Base-by-base conservation (phyloP, 345 rosid genomes). In the Pelargonium nanum region DNA sequence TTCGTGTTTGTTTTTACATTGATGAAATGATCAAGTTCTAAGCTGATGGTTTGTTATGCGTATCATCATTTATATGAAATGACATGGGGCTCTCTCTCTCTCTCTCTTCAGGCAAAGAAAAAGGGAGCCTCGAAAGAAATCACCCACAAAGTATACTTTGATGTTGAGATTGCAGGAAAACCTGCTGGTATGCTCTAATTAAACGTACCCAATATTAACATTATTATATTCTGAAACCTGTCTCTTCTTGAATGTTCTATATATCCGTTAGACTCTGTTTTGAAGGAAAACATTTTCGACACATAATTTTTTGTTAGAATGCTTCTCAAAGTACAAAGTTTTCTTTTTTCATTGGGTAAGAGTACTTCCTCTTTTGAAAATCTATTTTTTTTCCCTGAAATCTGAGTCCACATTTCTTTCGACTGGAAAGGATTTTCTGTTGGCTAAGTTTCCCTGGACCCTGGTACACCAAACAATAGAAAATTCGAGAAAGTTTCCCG, bases 81-180 rank as follows among this genome's bases (percentile, higher is more conserved):
- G 24, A 13, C 19, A n/a, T 23, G 23, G n/a, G n/a, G n/a, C n/a
- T n/a, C n/a, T n/a, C n/a, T n/a, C n/a, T n/a, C n/a, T 34, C 0
- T 22, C n/a, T 15, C 23, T 65, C 60, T 60, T 50, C 79, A 93
- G 99, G 99, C 96, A 0, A 82, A 86, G 77, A 80, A 79, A 62
- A 84, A 87, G 1, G 15, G 15, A 40, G 48, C 2, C 68, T 75
- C 77, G 65, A 78, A 78, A 65, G 91, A 87, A 68, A 73, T 87
- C 51, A 93, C 99, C 15, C 80, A 85, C 78, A 84, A 93, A 72
- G 99, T 94, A 55, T 90, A 71, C 81, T 94, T 94, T 32, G 96
- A 94, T 67, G 88, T 94, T 19, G 93, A 90, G 78, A 81, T 86
- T 45, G 92, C 63, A 20, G 99, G 97, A 58, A 88, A 94, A 78